A percentile compares a stretch with the other conserved stretches of the same genome.
phyloP scores from a whole-genome alignment of 176 grass and related monocot genomes.

The Cenchrus americanus region DNA sequence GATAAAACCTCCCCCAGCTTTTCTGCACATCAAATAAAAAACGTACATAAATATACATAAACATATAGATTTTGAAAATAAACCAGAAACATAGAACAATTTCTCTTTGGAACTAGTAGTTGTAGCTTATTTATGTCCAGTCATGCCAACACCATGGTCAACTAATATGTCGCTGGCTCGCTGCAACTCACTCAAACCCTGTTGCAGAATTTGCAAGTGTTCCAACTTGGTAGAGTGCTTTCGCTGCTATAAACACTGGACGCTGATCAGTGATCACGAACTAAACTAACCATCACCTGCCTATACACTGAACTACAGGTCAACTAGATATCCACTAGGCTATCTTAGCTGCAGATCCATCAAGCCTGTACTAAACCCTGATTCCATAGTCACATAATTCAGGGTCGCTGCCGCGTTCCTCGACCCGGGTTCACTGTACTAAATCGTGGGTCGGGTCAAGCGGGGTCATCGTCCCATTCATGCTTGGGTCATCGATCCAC shows the following conservation, averaged over 20 bases:
- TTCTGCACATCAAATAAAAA: constrained; percentile 54
- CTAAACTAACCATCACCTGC: neutral
- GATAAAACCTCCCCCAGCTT: constrained; percentile 78
- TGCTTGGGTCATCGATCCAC: too few species aligned
- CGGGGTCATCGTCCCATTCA: too few species aligned
- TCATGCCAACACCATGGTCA: neutral
- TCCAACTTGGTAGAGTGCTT: neutral
- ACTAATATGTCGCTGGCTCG: neutral
- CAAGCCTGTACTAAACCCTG: neutral
- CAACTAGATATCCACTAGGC: neutral
- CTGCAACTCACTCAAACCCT: neutral
- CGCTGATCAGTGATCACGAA: neutral
- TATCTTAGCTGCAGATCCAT: neutral
- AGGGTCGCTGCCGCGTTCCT: too few species aligned
- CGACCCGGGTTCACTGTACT: too few species aligned
- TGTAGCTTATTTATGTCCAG: neutral
- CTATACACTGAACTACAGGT: neutral
- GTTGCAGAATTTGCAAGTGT: neutral
- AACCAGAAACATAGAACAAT: neutral
- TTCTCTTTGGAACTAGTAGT: neutral
- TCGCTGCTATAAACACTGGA: neutral
- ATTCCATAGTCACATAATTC: too few species aligned
- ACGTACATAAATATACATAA: neutral
- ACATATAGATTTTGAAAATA: neutral
- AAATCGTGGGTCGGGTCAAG: too few species aligned